phyloP scores from a whole-genome alignment of 1,139 yeast genomes.

The Taphrina betulina region DNA sequence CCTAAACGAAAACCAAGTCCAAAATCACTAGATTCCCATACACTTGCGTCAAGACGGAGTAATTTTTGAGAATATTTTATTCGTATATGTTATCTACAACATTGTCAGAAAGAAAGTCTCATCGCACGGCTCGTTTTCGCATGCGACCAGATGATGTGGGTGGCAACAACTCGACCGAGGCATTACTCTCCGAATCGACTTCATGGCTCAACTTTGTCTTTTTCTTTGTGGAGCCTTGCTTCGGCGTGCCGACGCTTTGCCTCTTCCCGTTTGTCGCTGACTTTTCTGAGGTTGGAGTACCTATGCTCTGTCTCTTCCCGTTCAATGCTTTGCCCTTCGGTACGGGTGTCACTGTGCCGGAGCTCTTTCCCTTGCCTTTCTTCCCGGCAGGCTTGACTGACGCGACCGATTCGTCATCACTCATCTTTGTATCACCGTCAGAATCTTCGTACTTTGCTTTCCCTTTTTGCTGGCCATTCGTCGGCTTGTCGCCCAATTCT shows the following conservation, averaged over 20 bases:
- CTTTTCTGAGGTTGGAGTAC: not conserved
- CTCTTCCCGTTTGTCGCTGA: conserved; percentile 1
- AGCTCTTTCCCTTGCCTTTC: conserved; percentile 1
- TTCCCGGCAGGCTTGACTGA: conserved; percentile 6
- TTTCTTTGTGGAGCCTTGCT: conserved; percentile 9
- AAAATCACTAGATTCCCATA: too few relatives aligned
- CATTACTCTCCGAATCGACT: conserved; percentile 1
- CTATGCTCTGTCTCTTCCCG: not conserved
- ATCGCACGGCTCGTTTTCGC: conserved; percentile 26
- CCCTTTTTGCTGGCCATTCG: not conserved
- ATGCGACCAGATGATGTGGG: conserved; percentile 25
- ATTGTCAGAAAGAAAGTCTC: not conserved
- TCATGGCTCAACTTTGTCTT: not conserved
- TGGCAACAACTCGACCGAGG: conserved; percentile 12
- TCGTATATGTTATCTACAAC: too few relatives aligned
- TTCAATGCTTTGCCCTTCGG: not conserved
- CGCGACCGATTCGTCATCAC: conserved; percentile 15
- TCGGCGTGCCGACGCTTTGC: conserved; percentile 2
- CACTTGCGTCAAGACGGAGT: too few relatives aligned
- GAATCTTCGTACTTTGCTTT: conserved; percentile 15
- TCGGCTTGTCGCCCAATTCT: conserved; percentile 47
- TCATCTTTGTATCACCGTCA: conserved; percentile 17
- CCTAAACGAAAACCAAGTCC: too few relatives aligned
- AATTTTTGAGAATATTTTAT: too few relatives aligned
- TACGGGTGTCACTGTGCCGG: not conserved